These are phyloP conservation scores for Mycena polygramma DNA, from an alignment of 768 basidiomycete species.

Conservation along the genomic window DNA sequence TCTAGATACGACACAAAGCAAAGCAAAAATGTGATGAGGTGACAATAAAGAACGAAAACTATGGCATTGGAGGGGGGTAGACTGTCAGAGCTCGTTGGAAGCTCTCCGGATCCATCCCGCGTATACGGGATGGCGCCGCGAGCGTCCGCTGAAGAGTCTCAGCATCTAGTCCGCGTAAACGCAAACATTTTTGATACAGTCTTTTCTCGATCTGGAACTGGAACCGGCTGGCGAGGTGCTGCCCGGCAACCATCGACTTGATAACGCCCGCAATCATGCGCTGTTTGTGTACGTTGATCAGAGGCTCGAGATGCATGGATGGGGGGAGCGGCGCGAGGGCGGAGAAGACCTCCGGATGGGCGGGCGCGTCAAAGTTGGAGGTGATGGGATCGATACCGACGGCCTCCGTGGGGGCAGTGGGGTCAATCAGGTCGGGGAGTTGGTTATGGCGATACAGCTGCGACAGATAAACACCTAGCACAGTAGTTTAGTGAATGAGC, in stretches of 20 bases:
- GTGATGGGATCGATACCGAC: conserved; percentile 75
- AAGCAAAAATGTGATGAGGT: conserved; percentile 26
- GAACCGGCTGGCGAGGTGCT: conserved; percentile 83
- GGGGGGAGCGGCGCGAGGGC: conserved; percentile 78
- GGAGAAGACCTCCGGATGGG: conserved; percentile 85
- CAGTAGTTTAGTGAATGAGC: conserved; percentile 21
- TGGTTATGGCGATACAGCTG: conserved; percentile 74
- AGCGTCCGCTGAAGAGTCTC: conserved; percentile 60
- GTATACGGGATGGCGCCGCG: conserved; percentile 50
- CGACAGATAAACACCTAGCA: conserved; percentile 79
- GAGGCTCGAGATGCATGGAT: conserved; percentile 84
- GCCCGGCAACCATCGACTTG: conserved; percentile 84
- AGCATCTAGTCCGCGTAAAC: conserved; percentile 73
- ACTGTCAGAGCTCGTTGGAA: conserved; percentile 47
- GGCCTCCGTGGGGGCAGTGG: conserved; percentile 78
- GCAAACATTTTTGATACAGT: conserved; percentile 80
- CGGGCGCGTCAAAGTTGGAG: conserved; percentile 74
- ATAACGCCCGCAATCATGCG: conserved; percentile 84
- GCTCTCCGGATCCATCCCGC: conserved; percentile 70
- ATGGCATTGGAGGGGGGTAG: conserved; percentile 25
- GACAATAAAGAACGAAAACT: conserved; percentile 37
- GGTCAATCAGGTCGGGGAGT: conserved; percentile 87
- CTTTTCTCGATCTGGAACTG: conserved; percentile 81
- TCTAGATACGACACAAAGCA: conserved; percentile 40
- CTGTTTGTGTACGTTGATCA: conserved; percentile 93